Base-by-base conservation (phyloP, 1,139 yeast species). In the Pichia sp. region DNA sequence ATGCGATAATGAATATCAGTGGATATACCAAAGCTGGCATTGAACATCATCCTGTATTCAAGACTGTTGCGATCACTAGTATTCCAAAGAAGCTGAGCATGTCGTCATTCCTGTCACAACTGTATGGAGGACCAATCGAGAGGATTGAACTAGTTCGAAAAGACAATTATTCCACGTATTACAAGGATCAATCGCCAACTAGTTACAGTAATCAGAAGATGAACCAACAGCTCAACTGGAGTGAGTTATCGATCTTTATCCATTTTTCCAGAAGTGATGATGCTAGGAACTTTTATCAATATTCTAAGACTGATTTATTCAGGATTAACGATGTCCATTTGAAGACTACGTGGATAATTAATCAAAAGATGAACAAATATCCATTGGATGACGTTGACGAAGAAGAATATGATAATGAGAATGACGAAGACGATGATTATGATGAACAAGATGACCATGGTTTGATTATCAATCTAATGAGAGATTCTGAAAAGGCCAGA, bases 91-190 rank as follows among this genome's bases (percentile, higher is more conserved):
- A 61, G 27, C 68, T 73, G 6, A 82, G 86, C 8, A 55, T 81
- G 6, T 71, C 70, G 27, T 69, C 79, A 32, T 63, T 85, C 12
- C 56, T 86, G 17, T 65, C 80, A 2, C 87, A 82, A 53, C 70
- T 85, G 0, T 69, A 75, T 57, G 95, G 96, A 0, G 96, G 96
- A 0, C 89, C 93, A 0, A 66, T 87, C 40, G 90, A 85, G 55
- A 74, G 72, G 52, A 61, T 84, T 27, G 57, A 52, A 40, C 24
- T 60, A 24, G 45, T 57, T 19, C 52, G 51, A 31, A 55, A 46
- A 21, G 50, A 47, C n/a, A 49, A 46, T 12, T 33, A 43, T 24
- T 24, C 27, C 7, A 24, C 7, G 27, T 24, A 10, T 24, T 24
- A 24, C 10, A 24, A 24, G 7, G 27, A 24, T 8, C 9, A 24